These are phyloP conservation scores for Termitomyces sp. DNA, from an alignment of 1,284 basidiomycete genomes.

Conservation along the genomic window DNA sequence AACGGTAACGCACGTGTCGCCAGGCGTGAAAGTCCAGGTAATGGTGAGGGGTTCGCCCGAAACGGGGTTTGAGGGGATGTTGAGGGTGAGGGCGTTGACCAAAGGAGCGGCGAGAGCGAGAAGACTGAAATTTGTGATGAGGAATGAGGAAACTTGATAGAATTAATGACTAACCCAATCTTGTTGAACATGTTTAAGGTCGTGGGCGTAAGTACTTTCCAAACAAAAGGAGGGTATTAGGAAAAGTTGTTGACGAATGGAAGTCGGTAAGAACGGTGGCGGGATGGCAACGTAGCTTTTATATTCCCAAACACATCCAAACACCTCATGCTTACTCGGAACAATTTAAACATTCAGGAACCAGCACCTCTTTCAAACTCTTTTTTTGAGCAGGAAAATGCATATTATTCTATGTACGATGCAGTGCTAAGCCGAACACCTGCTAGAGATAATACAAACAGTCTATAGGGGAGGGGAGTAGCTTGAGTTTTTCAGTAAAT, in stretches of 20 bases:
- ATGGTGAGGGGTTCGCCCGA: conserved; percentile 37
- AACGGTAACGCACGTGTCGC: conserved; percentile 35
- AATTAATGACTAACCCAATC: conserved; percentile 24
- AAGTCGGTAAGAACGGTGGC: conserved; percentile 5
- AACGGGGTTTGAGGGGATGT: conserved; percentile 32
- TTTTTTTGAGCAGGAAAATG: not conserved
- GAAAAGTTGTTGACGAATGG: conserved; percentile 2
- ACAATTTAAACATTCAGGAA: conserved; percentile 6
- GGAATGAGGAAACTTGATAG: too few relatives aligned
- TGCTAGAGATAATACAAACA: not conserved
- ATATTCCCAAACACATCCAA: conserved; percentile 16
- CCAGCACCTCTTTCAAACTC: not conserved
- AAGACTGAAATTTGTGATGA: conserved; percentile 31
- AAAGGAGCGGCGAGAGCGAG: conserved; percentile 45
- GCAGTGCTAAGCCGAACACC: not conserved
- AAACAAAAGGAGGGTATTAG: conserved; percentile 11
- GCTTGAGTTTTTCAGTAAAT: conserved; percentile 10
- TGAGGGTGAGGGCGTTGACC: conserved; percentile 44
- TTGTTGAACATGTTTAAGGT: conserved; percentile 30
- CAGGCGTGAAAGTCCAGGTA: conserved; percentile 38
- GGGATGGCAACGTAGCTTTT: conserved; percentile 13
- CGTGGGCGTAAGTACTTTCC: conserved; percentile 7
- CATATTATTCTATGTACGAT: not conserved
- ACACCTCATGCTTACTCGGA: conserved; percentile 6
- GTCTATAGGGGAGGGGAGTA: not conserved